Percentiles rank a stretch among this genome's conserved stretches.
phyloP scores from a whole-genome alignment of 257 asterid genomes.

The Nemophila menziesii region DNA sequence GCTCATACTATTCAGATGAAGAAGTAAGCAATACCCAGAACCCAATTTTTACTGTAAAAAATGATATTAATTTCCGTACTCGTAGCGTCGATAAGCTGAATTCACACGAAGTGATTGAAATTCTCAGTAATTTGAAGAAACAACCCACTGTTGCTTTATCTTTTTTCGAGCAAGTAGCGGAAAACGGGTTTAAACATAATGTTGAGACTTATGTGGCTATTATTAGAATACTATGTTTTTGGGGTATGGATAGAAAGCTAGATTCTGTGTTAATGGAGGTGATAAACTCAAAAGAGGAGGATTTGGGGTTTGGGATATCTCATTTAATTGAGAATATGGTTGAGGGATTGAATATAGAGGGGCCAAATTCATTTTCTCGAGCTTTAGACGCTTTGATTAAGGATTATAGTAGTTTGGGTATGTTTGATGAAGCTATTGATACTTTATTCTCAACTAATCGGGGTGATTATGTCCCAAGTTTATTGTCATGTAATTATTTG shows the following conservation, averaged over 20 bases:
- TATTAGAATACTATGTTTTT: slow-evolving; percentile 45
- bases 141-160: slow-evolving; percentile 41
- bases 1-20: slow-evolving; percentile 37
- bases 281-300: slow-evolving; percentile 26
- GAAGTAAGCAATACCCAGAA: slow-evolving; percentile 3
- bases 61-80: slow-evolving; percentile 2
- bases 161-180: slow-evolving; percentile 34
- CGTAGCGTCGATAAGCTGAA: slow-evolving; percentile 14
- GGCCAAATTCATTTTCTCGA: slow-evolving; percentile 26
- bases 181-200: slow-evolving; percentile 43
- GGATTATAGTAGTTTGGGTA: slow-evolving; percentile 36
- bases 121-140: slow-evolving; percentile 34
- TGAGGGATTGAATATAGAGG: slow-evolving; percentile 35
- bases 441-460: slow-evolving; percentile 28
- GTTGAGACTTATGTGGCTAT: slow-evolving; percentile 40
- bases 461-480: slow-evolving; percentile 32
- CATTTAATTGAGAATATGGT: slow-evolving; percentile 58
- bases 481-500: slow-evolving; percentile 55
- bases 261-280: slow-evolving; percentile 40
- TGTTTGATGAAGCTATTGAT: slow-evolving; percentile 66
- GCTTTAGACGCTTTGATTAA: slow-evolving; percentile 51
- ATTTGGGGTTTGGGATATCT: slow-evolving; percentile 30
- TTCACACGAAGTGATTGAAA: slow-evolving; percentile 37
- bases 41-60: neutral
- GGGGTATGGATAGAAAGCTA: slow-evolving; percentile 41